Conservation (phyloP, 352 stramenopile species). For the Pilasporangium apinafurcum region DNA sequence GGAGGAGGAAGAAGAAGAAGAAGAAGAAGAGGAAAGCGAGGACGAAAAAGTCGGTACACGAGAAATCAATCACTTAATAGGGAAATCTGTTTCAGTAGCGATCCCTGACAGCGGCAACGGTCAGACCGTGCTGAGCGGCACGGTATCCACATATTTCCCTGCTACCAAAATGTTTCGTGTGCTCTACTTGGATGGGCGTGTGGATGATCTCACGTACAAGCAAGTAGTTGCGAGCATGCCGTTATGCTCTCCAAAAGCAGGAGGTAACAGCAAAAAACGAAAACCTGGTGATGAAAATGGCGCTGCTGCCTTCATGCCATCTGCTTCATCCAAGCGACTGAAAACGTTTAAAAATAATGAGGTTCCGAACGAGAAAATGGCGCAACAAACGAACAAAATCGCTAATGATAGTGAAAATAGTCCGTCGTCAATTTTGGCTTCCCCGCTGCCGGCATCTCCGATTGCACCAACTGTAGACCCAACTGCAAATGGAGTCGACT, state of each 20-base stretch:
- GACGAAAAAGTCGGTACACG: conserved; percentile 11
- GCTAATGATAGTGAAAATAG: neutral
- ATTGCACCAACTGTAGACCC: neutral
- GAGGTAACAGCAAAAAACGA: conserved; percentile 37
- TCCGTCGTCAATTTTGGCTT: neutral
- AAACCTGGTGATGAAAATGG: conserved; percentile 14
- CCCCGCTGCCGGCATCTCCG: conserved; percentile 1
- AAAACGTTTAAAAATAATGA: conserved; percentile 10
- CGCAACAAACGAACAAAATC: neutral
- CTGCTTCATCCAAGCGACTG: conserved; percentile 21
- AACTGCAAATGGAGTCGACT: conserved; percentile 8
- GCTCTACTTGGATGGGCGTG: conserved; percentile 48
- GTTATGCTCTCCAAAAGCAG: conserved; percentile 15
- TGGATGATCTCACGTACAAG: conserved; percentile 49
- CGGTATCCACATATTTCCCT: conserved; percentile 67
- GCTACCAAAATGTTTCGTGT: conserved; percentile 72
- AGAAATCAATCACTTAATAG: conserved; percentile 41
- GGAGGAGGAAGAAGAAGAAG: conserved; percentile 6
- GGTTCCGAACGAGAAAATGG: neutral
- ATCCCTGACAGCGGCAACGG: conserved; percentile 14
- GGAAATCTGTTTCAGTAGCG: conserved; percentile 29
- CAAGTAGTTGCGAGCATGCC: conserved; percentile 60
- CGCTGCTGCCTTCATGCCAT: conserved; percentile 6
- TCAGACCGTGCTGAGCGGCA: conserved; percentile 28
- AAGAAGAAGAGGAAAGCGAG: conserved; percentile 10